phyloP scores from a whole-genome alignment of 352 stramenopile species.

The Globisporangium takayamanum region DNA sequence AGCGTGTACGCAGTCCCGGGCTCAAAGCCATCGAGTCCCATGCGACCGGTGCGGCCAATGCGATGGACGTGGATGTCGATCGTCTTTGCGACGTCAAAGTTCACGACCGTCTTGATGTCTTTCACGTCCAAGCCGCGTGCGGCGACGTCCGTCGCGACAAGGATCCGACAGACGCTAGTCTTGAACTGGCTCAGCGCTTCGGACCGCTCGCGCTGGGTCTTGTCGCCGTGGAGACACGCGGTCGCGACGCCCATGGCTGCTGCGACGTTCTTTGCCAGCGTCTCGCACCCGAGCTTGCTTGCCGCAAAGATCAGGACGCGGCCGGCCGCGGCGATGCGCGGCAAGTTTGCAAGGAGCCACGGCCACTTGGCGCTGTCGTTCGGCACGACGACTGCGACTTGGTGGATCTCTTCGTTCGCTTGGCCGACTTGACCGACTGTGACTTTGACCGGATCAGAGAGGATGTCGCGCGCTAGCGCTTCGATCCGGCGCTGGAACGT shows the following conservation, averaged over 20 bases:
- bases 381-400: slow-evolving; percentile 70
- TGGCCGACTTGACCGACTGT: slow-evolving; percentile 74
- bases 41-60: slow-evolving; percentile 83
- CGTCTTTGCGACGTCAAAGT: slow-evolving; percentile 89
- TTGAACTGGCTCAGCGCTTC: slow-evolving; percentile 69
- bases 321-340: slow-evolving; percentile 48
- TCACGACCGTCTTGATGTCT: slow-evolving; percentile 87
- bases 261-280: slow-evolving; percentile 69
- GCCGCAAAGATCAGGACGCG: slow-evolving; percentile 84
- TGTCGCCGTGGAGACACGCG: slow-evolving; percentile 74
- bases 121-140: slow-evolving; percentile 86
- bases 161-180: slow-evolving; percentile 43
- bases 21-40: slow-evolving; percentile 74
- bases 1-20: slow-evolving; percentile 80
- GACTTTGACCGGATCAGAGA: slow-evolving; percentile 77
- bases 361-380: slow-evolving; percentile 80
- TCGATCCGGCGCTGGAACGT: slow-evolving; percentile 77
- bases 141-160: slow-evolving; percentile 87
- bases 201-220: slow-evolving; percentile 66
- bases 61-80: slow-evolving; percentile 90
- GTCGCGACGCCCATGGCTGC: slow-evolving; percentile 20
- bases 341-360: slow-evolving; percentile 72
- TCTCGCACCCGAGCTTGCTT: slow-evolving; percentile 82
- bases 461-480: slow-evolving; percentile 67
- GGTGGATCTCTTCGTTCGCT: slow-evolving; percentile 88